Base-by-base conservation (phyloP, 495 filamentous ascomycete genomes). In the Rhypophila decipiens region DNA sequence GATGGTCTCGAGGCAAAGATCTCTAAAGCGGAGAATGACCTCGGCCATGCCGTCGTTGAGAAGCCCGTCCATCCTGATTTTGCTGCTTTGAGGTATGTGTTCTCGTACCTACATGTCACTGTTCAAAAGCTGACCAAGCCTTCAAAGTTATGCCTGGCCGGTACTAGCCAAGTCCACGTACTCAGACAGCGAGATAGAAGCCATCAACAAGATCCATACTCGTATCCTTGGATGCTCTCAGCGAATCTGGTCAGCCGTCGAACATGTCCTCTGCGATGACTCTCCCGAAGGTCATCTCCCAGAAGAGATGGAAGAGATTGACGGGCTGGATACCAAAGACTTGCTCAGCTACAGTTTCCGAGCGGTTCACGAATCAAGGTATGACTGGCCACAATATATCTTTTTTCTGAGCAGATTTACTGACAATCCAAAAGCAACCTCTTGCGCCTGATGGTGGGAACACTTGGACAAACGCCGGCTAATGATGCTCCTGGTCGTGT, bases 271-370 rank as follows among this genome's bases (percentile, higher is more conserved):
- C 2, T 98, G 93, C 55, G 79, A 88, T 51, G 91, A 95, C 56
- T 90, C 90, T 10, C 93, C 93, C 0, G 91, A 96, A 63, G 90
- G 93, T 2, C 80, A 90, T 63, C 69, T 87, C 1, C 85, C 87
- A 2, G 79, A 87, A 51, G 82, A 87, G 7, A 56, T 83, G 15
- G 85, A 90, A 44, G 77, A 78, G 9, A 67, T 71, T n/a, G 75
- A 84, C 19, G 83, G 84, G 2, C 63, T 81, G 1, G 78, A 82
- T 39, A 90, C 90, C 0, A 95, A 96, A 58, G 87, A 91, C 57
- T 72, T 90, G 24, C 69, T 97, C 38, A 95, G 89, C 24, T 98
- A 95, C 58, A 91, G 85, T 36, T 98, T 95, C 78, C 79, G 93
- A 55, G 88, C 87, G 0, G 71, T 96, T 18, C 90, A 94, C 44